A percentile compares a stretch with the other conserved stretches of the same genome.
phyloP scores from a whole-genome alignment of 345 rosid species.

The Citrus australasica region DNA sequence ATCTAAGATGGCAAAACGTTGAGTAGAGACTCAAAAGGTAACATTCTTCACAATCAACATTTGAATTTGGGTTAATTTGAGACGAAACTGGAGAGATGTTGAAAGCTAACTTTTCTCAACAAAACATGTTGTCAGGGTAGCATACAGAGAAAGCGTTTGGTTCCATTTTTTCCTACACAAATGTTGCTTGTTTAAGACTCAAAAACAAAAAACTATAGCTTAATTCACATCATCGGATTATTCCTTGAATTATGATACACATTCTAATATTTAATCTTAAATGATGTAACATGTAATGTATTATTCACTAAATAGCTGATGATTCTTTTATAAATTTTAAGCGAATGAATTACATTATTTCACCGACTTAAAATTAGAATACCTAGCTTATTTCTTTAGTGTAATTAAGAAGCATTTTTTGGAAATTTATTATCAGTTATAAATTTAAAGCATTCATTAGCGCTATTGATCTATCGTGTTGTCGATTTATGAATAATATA shows the following conservation, averaged over 20 bases:
- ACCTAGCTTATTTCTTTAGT: neutral
- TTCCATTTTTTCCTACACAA: too few relatives aligned
- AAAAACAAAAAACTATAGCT: too few relatives aligned
- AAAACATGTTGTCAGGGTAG: neutral
- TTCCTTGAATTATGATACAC: too few relatives aligned
- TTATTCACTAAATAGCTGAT: too few relatives aligned
- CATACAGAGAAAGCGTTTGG: neutral
- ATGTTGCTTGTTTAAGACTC: too few relatives aligned
- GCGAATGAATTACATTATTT: too few relatives aligned
- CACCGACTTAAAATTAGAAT: too few relatives aligned
- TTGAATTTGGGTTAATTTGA: neutral
- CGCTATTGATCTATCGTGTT: too few relatives aligned
- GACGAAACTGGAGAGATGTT: neutral
- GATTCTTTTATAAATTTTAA: too few relatives aligned
- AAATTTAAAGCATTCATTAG: neutral
- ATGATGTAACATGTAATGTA: too few relatives aligned
- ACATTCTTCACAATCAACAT: neutral
- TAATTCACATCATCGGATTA: too few relatives aligned
- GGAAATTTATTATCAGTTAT: neutral
- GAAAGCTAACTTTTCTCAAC: conserved; percentile 1
- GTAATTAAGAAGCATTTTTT: neutral
- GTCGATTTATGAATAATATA: neutral
- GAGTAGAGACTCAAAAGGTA: neutral
- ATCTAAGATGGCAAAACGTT: neutral
- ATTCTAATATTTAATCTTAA: too few relatives aligned